Conservation (phyloP, 352 stramenopile species). For the Phytopythium litorale region DNA sequence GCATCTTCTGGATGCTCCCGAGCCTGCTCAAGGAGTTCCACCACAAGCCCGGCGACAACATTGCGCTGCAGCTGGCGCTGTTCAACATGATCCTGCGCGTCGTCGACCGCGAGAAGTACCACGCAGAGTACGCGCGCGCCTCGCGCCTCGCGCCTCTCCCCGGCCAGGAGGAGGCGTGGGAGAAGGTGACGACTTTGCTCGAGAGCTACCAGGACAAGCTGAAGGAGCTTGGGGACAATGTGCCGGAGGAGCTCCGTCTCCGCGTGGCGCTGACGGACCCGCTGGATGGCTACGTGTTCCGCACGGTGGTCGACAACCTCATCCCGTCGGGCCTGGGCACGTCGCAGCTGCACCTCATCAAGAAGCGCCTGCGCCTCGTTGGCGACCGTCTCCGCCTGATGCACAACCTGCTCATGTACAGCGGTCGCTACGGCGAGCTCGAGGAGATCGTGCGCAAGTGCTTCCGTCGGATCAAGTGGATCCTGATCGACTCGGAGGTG, state of each 20-base stretch:
- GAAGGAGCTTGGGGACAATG: conserved; percentile 58
- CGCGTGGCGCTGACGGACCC: conserved; percentile 64
- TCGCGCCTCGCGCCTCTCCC: conserved; percentile 55
- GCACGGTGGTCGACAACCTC: conserved; percentile 84
- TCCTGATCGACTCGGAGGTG: conserved; percentile 88
- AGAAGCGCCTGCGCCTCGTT: conserved; percentile 84
- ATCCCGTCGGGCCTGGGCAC: conserved; percentile 76
- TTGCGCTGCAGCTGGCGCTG: conserved; percentile 71
- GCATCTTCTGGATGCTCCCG: conserved; percentile 80
- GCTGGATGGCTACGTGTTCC: conserved; percentile 86
- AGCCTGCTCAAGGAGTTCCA: conserved; percentile 81
- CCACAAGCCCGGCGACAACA: conserved; percentile 81
- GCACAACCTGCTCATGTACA: conserved; percentile 90
- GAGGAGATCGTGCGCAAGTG: conserved; percentile 90
- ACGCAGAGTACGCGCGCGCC: conserved; percentile 64
- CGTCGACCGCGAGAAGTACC: conserved; percentile 72
- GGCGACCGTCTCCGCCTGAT: conserved; percentile 84
- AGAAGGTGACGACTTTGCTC: conserved; percentile 61
- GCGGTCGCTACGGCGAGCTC: conserved; percentile 72
- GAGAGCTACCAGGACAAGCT: conserved; percentile 72
- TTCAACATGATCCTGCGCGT: conserved; percentile 88
- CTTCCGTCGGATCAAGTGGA: conserved; percentile 91
- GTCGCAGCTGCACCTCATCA: conserved; percentile 85
- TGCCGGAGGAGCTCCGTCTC: conserved; percentile 60
- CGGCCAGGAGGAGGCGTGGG: conserved; percentile 74